phyloP scores from a whole-genome alignment of 1,284 basidiomycete genomes.

The Hymenochaete sp. region DNA sequence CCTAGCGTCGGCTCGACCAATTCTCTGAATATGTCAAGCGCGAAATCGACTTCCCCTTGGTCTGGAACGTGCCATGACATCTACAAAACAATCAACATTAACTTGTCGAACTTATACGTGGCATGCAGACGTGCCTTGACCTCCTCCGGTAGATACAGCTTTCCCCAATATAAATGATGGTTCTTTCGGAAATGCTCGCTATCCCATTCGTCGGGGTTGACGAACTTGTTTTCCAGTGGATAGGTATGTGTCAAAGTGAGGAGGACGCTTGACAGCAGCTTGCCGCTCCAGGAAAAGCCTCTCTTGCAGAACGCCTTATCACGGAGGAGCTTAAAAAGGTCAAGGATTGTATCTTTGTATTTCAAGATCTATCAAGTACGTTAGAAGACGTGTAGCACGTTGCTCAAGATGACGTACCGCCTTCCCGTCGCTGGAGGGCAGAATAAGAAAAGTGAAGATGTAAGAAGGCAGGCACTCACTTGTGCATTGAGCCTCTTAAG shows the following conservation, averaged over 20 bases:
- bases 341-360: conserved; percentile 57
- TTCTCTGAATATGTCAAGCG: conserved; percentile 63
- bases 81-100: conserved; percentile 33
- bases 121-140: conserved; percentile 37
- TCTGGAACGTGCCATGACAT: conserved; percentile 74
- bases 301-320: conserved; percentile 74
- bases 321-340: conserved; percentile 59
- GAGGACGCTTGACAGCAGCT: conserved; percentile 68
- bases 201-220: conserved; percentile 74
- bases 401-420: conserved; percentile 35
- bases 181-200: conserved; percentile 67
- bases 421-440: conserved; percentile 44
- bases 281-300: conserved; percentile 76
- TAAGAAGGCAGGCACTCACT: conserved; percentile 38
- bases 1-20: conserved; percentile 61
- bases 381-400: conserved; percentile 11
- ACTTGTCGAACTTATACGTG: neutral
- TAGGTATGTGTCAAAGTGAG: conserved; percentile 77
- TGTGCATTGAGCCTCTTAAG: conserved; percentile 58
- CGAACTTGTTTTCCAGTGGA: conserved; percentile 75
- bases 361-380: conserved; percentile 41
- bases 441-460: neutral
- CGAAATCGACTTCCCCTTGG: conserved; percentile 66
- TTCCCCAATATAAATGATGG: conserved; percentile 77
- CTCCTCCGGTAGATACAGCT: conserved; percentile 51